phyloP scores from a whole-genome alignment of 179 eudicot genomes.

The Silene noctiflora region DNA sequence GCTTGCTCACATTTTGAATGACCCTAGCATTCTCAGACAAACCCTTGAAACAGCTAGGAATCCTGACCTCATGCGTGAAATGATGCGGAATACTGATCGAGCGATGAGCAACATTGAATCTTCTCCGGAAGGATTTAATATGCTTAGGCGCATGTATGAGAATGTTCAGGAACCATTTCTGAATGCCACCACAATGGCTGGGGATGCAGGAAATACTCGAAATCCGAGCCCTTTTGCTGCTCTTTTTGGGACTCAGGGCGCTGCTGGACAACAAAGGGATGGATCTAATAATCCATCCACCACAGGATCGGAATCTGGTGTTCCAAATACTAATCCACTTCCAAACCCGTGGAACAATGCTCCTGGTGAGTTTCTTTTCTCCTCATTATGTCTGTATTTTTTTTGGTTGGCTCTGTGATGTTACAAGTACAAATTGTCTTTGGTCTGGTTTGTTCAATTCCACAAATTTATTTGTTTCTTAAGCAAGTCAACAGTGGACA shows the following conservation, averaged over 20 bases:
- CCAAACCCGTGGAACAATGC: slow-evolving; percentile 83
- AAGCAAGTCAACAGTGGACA: background rate
- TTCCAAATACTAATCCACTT: slow-evolving; percentile 82
- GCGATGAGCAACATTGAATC: slow-evolving; percentile 99
- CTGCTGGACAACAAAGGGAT: slow-evolving; percentile 42
- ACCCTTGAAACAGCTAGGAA: slow-evolving; percentile 95
- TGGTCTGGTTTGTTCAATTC: background rate
- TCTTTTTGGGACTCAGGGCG: slow-evolving; percentile 73
- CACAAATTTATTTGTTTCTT: background rate
- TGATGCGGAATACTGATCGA: slow-evolving; percentile 99
- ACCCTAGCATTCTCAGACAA: slow-evolving; percentile 88
- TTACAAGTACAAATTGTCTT: background rate
- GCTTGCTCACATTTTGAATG: slow-evolving; percentile 91
- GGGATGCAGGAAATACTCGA: slow-evolving; percentile 39
- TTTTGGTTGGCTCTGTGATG: background rate
- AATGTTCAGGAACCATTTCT: slow-evolving; percentile 92
- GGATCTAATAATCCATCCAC: slow-evolving; percentile 38
- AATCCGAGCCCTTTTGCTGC: slow-evolving; percentile 82
- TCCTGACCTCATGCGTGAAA: slow-evolving; percentile 99
- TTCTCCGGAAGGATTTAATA: slow-evolving; percentile 97
- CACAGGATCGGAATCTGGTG: slow-evolving; percentile 61
- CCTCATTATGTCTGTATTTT: background rate
- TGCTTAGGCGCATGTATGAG: slow-evolving; percentile 99
- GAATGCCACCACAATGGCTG: slow-evolving; percentile 17
- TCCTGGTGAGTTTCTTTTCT: slow-evolving; percentile 47